phyloP scores from a whole-genome alignment of 306 rosid species.

The Quercus aquifolioides region DNA sequence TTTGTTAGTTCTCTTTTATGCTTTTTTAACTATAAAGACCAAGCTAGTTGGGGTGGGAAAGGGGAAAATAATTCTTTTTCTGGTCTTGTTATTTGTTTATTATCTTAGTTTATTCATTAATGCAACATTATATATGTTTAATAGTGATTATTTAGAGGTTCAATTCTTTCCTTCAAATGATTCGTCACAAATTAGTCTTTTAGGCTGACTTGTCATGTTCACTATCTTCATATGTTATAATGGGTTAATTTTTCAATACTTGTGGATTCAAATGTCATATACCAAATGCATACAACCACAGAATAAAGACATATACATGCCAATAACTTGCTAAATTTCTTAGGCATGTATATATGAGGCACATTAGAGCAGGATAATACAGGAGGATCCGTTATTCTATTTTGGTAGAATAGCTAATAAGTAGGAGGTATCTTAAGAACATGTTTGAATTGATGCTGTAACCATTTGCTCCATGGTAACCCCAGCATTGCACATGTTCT shows the following conservation, averaged over 20 bases:
- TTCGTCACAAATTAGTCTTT: not conserved
- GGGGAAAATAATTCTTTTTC: too few relatives aligned
- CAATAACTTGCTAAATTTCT: not conserved
- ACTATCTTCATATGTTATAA: not conserved
- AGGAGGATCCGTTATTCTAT: not conserved
- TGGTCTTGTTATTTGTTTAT: too few relatives aligned
- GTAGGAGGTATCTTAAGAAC: conserved; percentile 5
- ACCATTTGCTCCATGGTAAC: conserved; percentile 18
- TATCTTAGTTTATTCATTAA: too few relatives aligned
- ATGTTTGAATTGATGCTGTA: conserved; percentile 34
- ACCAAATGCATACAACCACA: not conserved
- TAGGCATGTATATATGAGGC: not conserved
- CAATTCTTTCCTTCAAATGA: not conserved
- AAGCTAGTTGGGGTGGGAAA: too few relatives aligned
- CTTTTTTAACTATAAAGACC: too few relatives aligned
- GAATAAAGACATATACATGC: not conserved
- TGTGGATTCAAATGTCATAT: not conserved
- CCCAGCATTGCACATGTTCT: conserved; percentile 44
- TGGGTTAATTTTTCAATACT: not conserved
- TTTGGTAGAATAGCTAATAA: not conserved
- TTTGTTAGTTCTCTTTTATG: too few relatives aligned
- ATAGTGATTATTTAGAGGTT: not conserved
- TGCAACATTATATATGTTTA: too few relatives aligned
- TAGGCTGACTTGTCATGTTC: not conserved
- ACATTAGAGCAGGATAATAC: not conserved